A percentile compares a stretch with the other conserved stretches of the same genome.
phyloP scores from a whole-genome alignment of 176 grass and related monocot genomes.

The Carex scoparia region DNA sequence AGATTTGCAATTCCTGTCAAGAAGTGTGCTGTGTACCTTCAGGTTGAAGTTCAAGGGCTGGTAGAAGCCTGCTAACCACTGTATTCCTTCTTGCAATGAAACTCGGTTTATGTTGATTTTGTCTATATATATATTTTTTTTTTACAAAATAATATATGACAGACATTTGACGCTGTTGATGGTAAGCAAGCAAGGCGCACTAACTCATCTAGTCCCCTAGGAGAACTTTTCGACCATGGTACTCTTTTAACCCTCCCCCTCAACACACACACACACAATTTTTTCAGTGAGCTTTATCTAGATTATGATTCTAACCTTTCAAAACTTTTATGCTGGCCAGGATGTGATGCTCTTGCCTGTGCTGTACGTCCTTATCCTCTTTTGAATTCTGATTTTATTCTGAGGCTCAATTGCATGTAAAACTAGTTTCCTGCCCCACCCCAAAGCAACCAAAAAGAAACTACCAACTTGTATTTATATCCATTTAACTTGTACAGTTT shows the following conservation, averaged over 20 bases:
- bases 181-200: constrained; percentile 99
- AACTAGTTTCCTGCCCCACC: not conserved
- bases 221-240: constrained; percentile 99
- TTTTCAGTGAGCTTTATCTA: constrained; percentile 9
- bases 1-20: not conserved
- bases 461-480: not conserved
- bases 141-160: constrained; percentile 28
- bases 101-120: constrained; percentile 11
- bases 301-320: constrained; percentile 23
- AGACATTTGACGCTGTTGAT: constrained; percentile 99
- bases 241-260: not conserved
- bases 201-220: constrained; percentile 96
- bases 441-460: not conserved
- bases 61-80: not conserved
- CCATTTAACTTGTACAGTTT: not conserved
- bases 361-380: constrained; percentile 64
- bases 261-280: not conserved
- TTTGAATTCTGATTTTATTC: constrained; percentile 1
- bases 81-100: not conserved
- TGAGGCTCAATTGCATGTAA: not conserved
- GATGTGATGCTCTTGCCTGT: constrained; percentile 98
- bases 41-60: not conserved
- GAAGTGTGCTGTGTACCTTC: not conserved
- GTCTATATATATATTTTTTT: not conserved
- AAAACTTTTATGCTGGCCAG: constrained; percentile 46